Evolutionary conservation across 257 asterid genomes (phyloP), one percentile per base, ranked within the genome.

Genomic region (Solanum sitiens): DNA sequence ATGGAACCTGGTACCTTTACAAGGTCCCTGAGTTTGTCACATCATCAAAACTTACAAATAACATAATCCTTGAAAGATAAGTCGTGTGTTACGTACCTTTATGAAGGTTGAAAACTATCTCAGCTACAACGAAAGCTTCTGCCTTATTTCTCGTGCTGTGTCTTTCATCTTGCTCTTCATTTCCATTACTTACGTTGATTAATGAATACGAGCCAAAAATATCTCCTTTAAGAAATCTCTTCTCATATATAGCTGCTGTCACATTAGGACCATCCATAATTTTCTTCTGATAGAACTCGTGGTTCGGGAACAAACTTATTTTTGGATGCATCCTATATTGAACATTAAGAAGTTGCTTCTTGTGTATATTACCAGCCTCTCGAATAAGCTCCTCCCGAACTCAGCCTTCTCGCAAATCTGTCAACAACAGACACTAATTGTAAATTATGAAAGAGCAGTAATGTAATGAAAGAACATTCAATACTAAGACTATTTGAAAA

Each of bases 271-370:
- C 95, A 71, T 94, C 89, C 80, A 21, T 86, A 37, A 94, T 91
- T 72, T 83, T 91, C 35, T 86, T 87, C 3, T 71, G 77, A 47
- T 94, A 94, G 84, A 94, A 94, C 86, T 87, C 86, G 14, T 40
- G 86, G 85, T 93, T 94, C 87, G 97, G 97, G 86, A 94, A 93
- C 18, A 87, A 85, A 87, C 94, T 90, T 40, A 94, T 93, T 2
- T 90, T 85, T 7, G 95, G 95, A 90, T 93, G 94, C 95, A 94
- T 94, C 88, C 95, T 73, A 32, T 94, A 94, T 87, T 94, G 96
- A 86, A 91, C 88, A 39, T 86, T 83, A 32, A 94, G 96, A 70
- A 91, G 89, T 44, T 92, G 90, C 85, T 88, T 94, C 86, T 27
- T 47, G 72, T 92, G 91, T 74, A 86, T n/a, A 3, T 45, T 67